These are phyloP conservation scores for Alternaria arbusti DNA, from an alignment of 2,329 filamentous ascomycete genomes.

Conservation along the genomic window DNA sequence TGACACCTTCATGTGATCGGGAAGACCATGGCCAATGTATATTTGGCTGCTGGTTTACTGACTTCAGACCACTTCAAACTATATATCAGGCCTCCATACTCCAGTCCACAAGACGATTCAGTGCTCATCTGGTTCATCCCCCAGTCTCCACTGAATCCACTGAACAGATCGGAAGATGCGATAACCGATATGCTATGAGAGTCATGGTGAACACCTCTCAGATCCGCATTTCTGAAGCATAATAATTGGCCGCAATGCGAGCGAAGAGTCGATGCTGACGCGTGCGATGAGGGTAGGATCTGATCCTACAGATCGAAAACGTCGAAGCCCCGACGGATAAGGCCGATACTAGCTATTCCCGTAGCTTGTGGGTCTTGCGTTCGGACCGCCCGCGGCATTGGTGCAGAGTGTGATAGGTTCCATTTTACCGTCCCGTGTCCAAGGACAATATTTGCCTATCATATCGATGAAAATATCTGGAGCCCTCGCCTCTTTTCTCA, in stretches of 20 bases:
- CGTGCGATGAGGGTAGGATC: background rate
- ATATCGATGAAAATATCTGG: background rate
- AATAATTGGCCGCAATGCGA: background rate
- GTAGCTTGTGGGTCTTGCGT: background rate
- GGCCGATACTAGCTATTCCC: background rate
- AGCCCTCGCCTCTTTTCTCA: background rate
- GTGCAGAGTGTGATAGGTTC: background rate
- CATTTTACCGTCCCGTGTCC: background rate
- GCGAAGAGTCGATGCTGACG: constrained; percentile 1
- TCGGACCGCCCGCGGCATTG: constrained; percentile 1
- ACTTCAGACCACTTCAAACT: background rate
- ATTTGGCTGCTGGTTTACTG: background rate
- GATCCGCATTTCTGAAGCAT: background rate
- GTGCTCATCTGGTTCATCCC: background rate
- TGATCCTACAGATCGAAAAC: background rate
- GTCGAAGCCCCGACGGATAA: background rate
- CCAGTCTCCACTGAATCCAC: background rate
- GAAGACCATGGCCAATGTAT: background rate
- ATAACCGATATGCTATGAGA: background rate
- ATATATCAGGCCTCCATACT: background rate
- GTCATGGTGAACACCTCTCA: background rate
- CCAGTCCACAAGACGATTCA: background rate
- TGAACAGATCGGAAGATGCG: background rate
- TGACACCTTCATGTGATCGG: background rate
- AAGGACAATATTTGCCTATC: background rate